Conservation (phyloP, 2,329 filamentous ascomycete species). For the Lojkania enalia region DNA sequence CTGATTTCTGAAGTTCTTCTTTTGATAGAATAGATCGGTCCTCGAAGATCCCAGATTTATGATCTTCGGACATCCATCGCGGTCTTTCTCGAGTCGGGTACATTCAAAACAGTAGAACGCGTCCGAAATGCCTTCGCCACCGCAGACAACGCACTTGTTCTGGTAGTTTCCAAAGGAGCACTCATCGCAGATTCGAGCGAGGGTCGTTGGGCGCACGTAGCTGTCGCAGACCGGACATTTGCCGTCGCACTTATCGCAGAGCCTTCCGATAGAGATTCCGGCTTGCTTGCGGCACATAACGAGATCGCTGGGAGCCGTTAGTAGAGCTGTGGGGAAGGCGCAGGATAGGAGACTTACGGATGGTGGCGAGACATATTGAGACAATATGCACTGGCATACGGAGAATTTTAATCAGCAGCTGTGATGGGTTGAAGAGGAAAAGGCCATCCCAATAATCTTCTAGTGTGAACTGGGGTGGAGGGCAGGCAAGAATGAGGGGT, state of each 20-base stretch:
- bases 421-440: no score
- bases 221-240: slow-evolving; percentile 99
- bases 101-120: slow-evolving; percentile 99
- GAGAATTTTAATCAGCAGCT: no score
- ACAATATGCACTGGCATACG: no score
- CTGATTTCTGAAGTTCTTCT: slow-evolving; percentile 71
- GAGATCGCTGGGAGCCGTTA: slow-evolving; percentile 68
- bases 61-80: slow-evolving; percentile 98
- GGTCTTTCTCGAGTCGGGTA: slow-evolving; percentile 92
- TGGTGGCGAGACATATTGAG: slow-evolving; percentile 85
- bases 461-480: no score
- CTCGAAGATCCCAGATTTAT: slow-evolving; percentile 95
- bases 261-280: slow-evolving; percentile 95
- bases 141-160: slow-evolving; percentile 99
- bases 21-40: slow-evolving; percentile 85
- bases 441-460: no score
- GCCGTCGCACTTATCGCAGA: slow-evolving; percentile 99
- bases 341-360: slow-evolving; percentile 63
- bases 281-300: slow-evolving; percentile 99
- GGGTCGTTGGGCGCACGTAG: slow-evolving; percentile 95
- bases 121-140: slow-evolving; percentile 96
- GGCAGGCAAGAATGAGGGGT: no score
- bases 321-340: slow-evolving; percentile 2
- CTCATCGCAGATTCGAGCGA: slow-evolving; percentile 98
- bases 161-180: slow-evolving; percentile 99